Percentiles rank a stretch among this genome's conserved stretches.
phyloP scores from a whole-genome alignment of 2,329 filamentous ascomycete species.

The Dactylellina haptotyla region DNA sequence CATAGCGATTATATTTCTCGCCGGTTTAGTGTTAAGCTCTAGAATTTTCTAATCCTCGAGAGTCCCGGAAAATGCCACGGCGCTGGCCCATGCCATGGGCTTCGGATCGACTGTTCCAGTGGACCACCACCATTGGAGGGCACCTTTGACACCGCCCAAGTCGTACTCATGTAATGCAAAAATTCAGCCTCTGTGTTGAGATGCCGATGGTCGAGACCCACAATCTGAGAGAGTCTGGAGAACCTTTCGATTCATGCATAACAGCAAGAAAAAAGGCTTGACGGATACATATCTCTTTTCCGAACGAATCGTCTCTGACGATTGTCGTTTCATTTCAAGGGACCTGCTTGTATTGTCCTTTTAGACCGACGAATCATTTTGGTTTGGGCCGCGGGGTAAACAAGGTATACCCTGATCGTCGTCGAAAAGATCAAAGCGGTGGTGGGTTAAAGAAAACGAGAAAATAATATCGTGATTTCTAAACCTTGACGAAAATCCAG shows the following conservation, averaged over 20 bases:
- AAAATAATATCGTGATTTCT: slow-evolving; percentile 39
- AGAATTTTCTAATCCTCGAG: slow-evolving; percentile 41
- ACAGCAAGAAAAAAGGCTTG: slow-evolving; percentile 35
- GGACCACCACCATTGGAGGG: too few species aligned
- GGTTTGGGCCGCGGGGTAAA: slow-evolving; percentile 48
- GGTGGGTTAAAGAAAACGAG: slow-evolving; percentile 26
- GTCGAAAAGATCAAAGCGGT: slow-evolving; percentile 28
- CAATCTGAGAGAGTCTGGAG: slow-evolving; percentile 17
- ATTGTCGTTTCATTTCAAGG: slow-evolving; percentile 54
- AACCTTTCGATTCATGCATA: slow-evolving; percentile 22
- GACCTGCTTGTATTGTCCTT: slow-evolving; percentile 29
- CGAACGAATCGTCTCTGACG: slow-evolving; percentile 52
- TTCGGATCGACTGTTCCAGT: background rate
- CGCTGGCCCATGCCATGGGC: background rate
- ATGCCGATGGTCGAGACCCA: slow-evolving; percentile 34
- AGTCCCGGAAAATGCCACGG: background rate
- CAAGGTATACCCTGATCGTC: slow-evolving; percentile 44
- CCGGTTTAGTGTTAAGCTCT: slow-evolving; percentile 42
- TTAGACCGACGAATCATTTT: slow-evolving; percentile 37
- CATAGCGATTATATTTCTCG: background rate
- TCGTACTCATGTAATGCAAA: background rate
- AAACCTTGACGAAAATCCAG: slow-evolving; percentile 9
- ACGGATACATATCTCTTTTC: slow-evolving; percentile 52
- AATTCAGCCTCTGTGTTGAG: slow-evolving; percentile 18
- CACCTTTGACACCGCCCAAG: background rate